phyloP scores from a whole-genome alignment of 148 eudicot genomes.

The Drosera capensis region DNA sequence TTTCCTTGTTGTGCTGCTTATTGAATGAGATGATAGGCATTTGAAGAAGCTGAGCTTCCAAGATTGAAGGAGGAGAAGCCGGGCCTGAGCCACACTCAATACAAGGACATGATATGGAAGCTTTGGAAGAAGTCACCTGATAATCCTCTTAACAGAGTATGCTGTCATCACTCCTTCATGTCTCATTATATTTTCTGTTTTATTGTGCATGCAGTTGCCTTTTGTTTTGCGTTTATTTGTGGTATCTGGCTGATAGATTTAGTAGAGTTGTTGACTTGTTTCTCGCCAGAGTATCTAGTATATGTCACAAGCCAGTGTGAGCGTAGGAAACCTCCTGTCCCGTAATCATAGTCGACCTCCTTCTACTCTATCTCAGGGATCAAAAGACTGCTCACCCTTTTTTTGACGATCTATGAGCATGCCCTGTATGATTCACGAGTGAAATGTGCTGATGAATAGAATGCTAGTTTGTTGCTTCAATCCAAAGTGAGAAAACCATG shows the following conservation, averaged over 20 bases:
- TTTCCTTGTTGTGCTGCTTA: not conserved
- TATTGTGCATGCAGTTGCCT: not conserved
- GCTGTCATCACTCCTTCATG: not conserved
- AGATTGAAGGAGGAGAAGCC: constrained; percentile 87
- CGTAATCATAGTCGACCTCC: too few species aligned
- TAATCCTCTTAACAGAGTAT: constrained; percentile 88
- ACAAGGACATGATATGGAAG: constrained; percentile 95
- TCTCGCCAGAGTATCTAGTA: too few species aligned
- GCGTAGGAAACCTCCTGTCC: too few species aligned
- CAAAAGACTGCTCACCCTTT: too few species aligned
- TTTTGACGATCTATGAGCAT: too few species aligned
- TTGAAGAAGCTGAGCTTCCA: constrained; percentile 93
- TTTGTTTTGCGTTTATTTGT: not conserved
- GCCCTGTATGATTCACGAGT: too few species aligned
- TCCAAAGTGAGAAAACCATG: too few species aligned
- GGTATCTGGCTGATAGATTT: not conserved
- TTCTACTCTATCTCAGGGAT: too few species aligned
- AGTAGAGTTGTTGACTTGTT: too few species aligned
- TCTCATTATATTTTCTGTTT: not conserved
- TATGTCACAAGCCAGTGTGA: too few species aligned
- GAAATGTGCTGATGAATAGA: too few species aligned
- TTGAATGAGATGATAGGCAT: constrained; percentile 31
- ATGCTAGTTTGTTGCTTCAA: too few species aligned
- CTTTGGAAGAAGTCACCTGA: constrained; percentile 97
- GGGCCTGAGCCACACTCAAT: constrained; percentile 92